Evolutionary conservation across 495 filamentous ascomycete species (phyloP).

Genomic region (Pyrenula massariospora): DNA sequence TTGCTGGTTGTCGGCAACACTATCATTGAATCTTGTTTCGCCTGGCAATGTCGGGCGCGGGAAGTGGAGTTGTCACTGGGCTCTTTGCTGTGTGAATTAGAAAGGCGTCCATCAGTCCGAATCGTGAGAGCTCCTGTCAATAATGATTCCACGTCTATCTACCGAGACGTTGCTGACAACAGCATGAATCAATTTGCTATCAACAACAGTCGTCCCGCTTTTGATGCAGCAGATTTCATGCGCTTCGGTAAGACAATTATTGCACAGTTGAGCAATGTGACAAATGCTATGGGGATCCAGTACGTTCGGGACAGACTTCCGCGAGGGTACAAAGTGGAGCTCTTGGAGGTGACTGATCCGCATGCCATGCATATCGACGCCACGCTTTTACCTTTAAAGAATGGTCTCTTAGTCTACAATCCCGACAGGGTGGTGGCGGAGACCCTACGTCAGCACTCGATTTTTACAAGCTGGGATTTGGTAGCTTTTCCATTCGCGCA

Average conservation of each 20-base stretch:
- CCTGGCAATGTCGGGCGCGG: constrained; percentile 8
- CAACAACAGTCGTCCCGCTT: constrained; percentile 16
- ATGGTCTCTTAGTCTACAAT: too few species aligned
- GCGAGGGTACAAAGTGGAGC: too few species aligned
- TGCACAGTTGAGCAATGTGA: constrained; percentile 16
- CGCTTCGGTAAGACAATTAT: constrained; percentile 12
- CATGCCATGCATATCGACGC: too few species aligned
- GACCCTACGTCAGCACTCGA: constrained; percentile 1
- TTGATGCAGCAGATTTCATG: constrained; percentile 21
- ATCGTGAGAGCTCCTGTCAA: constrained; percentile 7
- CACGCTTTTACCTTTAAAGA: too few species aligned
- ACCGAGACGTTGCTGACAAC: neutral
- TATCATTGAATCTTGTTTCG: constrained; percentile 13
- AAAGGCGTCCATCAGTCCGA: neutral
- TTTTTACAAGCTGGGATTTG: constrained; percentile 6
- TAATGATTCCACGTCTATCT: constrained; percentile 1
- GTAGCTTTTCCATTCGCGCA: constrained; percentile 5
- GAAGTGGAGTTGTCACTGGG: constrained; percentile 9
- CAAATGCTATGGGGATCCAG: too few species aligned
- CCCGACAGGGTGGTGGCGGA: constrained; percentile 1
- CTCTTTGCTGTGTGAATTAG: constrained; percentile 5
- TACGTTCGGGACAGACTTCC: too few species aligned
- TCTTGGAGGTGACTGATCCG: too few species aligned
- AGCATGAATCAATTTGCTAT: constrained; percentile 5
- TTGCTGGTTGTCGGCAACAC: constrained; percentile 11